Percentiles rank a stretch among this genome's conserved stretches.
Evolutionary conservation across 176 grass and related monocot species (phyloP).

Genomic region (Metroxylon sagu): DNA sequence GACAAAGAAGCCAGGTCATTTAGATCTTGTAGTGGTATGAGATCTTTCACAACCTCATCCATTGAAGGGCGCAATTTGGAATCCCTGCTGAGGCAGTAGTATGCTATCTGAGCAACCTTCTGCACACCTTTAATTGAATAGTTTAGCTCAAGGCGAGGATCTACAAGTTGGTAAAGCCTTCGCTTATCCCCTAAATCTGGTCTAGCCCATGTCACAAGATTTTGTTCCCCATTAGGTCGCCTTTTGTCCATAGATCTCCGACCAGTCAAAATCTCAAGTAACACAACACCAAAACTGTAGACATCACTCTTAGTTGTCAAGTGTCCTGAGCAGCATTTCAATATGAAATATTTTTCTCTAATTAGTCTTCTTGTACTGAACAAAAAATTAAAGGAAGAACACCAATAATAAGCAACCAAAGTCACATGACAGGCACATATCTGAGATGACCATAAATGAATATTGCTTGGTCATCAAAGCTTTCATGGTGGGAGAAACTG

Average conservation of each 20-base stretch:
- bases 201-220: conserved; percentile 1
- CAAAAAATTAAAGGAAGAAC: too few relatives aligned
- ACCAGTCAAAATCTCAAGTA: conserved; percentile 16
- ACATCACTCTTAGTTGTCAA: conserved; percentile 17
- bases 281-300: conserved; percentile 7
- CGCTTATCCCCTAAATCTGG: conserved; percentile 1
- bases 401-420: too few relatives aligned
- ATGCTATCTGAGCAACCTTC: conserved; percentile 10
- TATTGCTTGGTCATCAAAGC: too few relatives aligned
- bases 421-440: too few relatives aligned
- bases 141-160: conserved; percentile 12
- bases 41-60: conserved; percentile 20
- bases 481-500: too few relatives aligned
- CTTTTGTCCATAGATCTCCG: conserved; percentile 9
- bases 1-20: conserved; percentile 6
- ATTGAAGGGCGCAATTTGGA: conserved; percentile 3
- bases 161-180: conserved; percentile 9
- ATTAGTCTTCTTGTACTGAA: too few relatives aligned
- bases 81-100: conserved; percentile 7
- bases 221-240: conserved; percentile 8
- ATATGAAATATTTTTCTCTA: too few relatives aligned
- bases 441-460: too few relatives aligned
- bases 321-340: neutral
- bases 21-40: conserved; percentile 10
- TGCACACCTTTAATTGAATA: conserved; percentile 14